Evolutionary conservation across 148 eudicot species (phyloP), one percentile per base, ranked within the genome.

Genomic region (Rhododendron kiyosumense): DNA sequence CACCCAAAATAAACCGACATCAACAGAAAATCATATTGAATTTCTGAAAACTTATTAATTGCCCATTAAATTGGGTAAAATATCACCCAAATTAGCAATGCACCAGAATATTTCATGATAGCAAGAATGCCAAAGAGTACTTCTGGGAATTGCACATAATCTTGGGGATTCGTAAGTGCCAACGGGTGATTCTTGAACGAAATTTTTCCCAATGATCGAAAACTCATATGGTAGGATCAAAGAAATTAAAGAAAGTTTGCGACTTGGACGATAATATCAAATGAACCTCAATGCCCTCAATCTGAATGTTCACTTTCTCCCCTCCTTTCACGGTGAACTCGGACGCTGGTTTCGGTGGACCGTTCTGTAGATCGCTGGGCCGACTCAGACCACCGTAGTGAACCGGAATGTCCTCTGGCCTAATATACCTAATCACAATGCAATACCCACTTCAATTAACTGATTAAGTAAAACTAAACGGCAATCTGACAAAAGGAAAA

Each of bases 271-370:
- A 75, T 36, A 15, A 17, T 15, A 81, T 12, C 0, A 63, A 43
- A 84, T 82, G 75, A 49, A 96, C 99, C 99, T 96, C 98, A 89
- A 96, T 94, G 90, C 99, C 99, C 86, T 96, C 98, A 57, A 96
- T 96, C 88, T 96, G 98, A 54, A 96, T 95, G 85, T 95, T 96
- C 49, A 95, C 98, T 88, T 93, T 96, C 86, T 95, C 98, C 82
- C 98, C 98, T 57, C 96, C 98, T 86, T 94, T 95, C 69, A 96
- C 95, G 59, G 91, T 92, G 90, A 96, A 96, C 90, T 96, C 99
- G 0, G 99, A 96, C 0, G 99, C 99, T 17, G 97, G 98, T 86
- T 95, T 96, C 1, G 97, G 90, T 1, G 98, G 97, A n/a, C 98
- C 96, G 41, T 88, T 91, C 22, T 91, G 91, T 61, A 82, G 89